A percentile compares a stretch with the other conserved stretches of the same genome.
These are phyloP conservation scores for Pyracantha coccinea DNA, from an alignment of 331 rosid species.

Conservation along the genomic window DNA sequence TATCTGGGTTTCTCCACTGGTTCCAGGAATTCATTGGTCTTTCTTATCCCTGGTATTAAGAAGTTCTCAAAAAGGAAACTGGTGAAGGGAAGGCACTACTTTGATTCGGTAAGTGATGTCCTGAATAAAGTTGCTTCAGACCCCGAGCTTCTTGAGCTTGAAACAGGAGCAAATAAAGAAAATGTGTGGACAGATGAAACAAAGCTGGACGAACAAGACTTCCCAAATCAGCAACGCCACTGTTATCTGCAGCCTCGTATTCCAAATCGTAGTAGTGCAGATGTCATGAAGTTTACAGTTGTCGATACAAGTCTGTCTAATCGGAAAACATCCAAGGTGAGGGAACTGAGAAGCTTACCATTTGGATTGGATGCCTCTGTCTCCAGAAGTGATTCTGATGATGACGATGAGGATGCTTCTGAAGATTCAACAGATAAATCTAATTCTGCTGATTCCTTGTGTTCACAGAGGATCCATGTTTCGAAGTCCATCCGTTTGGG, in stretches of 20 bases:
- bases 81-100: conserved; percentile 69
- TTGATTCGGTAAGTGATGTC: conserved; percentile 75
- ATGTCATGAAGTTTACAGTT: conserved; percentile 64
- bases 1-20: conserved; percentile 30
- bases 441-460: conserved; percentile 25
- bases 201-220: conserved; percentile 34
- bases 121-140: conserved; percentile 71
- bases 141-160: conserved; percentile 77
- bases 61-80: conserved; percentile 67
- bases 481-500: conserved; percentile 17
- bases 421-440: conserved; percentile 34
- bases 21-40: conserved; percentile 61
- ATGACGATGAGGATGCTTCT: conserved; percentile 31
- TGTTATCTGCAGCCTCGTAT: conserved; percentile 79
- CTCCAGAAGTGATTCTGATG: conserved; percentile 37
- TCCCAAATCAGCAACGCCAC: conserved; percentile 53
- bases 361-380: conserved; percentile 23
- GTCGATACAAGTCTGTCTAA: conserved; percentile 74
- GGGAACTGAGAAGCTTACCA: conserved; percentile 66
- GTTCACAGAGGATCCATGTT: conserved; percentile 23
- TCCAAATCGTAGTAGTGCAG: conserved; percentile 24
- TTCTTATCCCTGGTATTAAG: conserved; percentile 78
- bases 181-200: conserved; percentile 40
- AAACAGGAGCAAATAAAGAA: conserved; percentile 33
- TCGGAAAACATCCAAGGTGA: conserved; percentile 35